Evolutionary conservation across 257 asterid species (phyloP), one percentile per base, ranked within the genome.

Genomic region (Nicotiana sylvestris): DNA sequence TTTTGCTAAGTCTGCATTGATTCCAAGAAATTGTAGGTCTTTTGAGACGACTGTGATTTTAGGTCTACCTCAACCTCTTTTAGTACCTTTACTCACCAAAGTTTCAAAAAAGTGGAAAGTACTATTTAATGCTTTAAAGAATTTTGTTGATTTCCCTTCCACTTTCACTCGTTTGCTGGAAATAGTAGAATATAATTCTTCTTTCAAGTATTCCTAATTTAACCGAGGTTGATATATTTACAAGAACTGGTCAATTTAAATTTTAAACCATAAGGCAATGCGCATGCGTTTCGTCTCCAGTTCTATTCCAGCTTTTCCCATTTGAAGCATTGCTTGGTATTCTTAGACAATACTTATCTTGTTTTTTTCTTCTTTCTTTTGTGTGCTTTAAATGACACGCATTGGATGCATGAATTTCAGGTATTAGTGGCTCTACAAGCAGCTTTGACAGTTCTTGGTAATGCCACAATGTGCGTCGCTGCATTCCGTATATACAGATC

Each of bases 391-490:
- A 74, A 6, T 49, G 27, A 27, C 80, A 74, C 9, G 9, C 15
- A 6, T 46, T 43, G 53, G 61, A 72, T 72, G 37, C 76, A 30
- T 72, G 74, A 67, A 74, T 81, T 85, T 66, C 84, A 96, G 99
- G 90, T 91, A 53, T 85, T 96, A 90, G 99, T 96, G 85, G 98
- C 91, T 83, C 87, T 96, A 82, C 99, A 96, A 90, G 98, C 98
- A n/a, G 98, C 98, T 76, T 87, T 96, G 85, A 96, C 99, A 2
- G 91, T 94, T 25, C 85, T 94, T 78, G 99, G 99, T 62, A 96
- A 93, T 12, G 89, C 85, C 9, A 94, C 99, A 60, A 96, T 96
- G 97, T 96, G 97, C 89, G 37, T 96, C 76, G 99, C 99, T 82
- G 99, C 98, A 77, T 96, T 91, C 84, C 96, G 95, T 64, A 93